These are phyloP conservation scores for Cicer chorassanicum DNA, from an alignment of 306 rosid species.

Conservation along the genomic window DNA sequence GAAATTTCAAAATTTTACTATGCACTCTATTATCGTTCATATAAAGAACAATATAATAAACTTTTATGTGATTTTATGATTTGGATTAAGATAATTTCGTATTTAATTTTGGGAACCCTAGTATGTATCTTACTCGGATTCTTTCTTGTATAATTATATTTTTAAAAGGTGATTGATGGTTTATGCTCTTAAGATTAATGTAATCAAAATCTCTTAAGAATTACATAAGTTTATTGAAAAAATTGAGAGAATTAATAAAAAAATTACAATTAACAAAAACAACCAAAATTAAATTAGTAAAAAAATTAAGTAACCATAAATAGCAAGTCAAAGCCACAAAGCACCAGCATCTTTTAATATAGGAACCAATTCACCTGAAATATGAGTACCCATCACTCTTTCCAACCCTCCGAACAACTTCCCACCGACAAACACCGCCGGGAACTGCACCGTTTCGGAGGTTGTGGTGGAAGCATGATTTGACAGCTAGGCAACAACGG, in stretches of 20 bases:
- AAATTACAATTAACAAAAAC: background rate
- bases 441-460: slow-evolving; percentile 56
- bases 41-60: too few species aligned
- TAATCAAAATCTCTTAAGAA: too few species aligned
- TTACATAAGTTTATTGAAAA: too few species aligned
- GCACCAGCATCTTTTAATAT: slow-evolving; percentile 89
- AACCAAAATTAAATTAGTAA: background rate
- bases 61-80: too few species aligned
- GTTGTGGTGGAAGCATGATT: background rate
- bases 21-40: too few species aligned
- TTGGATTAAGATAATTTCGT: too few species aligned
- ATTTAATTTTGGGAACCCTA: too few species aligned
- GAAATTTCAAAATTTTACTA: too few species aligned
- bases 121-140: too few species aligned
- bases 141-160: too few species aligned
- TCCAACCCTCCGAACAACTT: slow-evolving; percentile 92
- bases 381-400: slow-evolving; percentile 83
- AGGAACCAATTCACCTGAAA: slow-evolving; percentile 89
- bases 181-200: too few species aligned
- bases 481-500: slow-evolving; percentile 49
- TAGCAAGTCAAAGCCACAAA: slow-evolving; percentile 72
- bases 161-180: too few species aligned
- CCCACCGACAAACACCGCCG: slow-evolving; percentile 89
- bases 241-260: background rate
- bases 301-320: background rate